Evolutionary conservation across 108 stramenopile species (phyloP), one percentile per base, ranked within the genome.

Genomic region (Hondaea fermentalgiana): DNA sequence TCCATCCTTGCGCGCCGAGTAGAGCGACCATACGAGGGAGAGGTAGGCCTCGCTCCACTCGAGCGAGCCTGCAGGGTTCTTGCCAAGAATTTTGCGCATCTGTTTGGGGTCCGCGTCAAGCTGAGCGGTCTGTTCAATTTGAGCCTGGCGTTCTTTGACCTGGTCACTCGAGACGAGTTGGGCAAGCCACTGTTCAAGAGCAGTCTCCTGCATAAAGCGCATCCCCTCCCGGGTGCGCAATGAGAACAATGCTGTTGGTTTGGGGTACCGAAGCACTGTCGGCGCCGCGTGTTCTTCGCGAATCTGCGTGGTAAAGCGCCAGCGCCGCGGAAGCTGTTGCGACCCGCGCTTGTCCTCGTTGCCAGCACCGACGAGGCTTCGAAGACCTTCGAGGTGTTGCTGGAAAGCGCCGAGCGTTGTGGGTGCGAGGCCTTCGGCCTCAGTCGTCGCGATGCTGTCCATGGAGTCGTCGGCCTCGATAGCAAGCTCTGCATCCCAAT

Each of bases 131-230:
- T 53, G 76, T 35, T 53, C 76, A 53, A 83, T 47, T 53, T 83
- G 23, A 14, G 76, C 76, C 23, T 47, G n/a, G 3, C 76, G 49
- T 45, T 8, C 64, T 23, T 69, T 69, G 64, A 69, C 64, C 42
- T 69, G 64, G 4, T 69, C 64, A 53, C 6, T 83, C 2, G 49
- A 25, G n/a, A 83, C 76, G 6, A 83, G 51, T 17, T 83, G 12
- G 51, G 45, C 51, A 12, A 83, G 76, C 76, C 76, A 83, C 51
- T 83, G 45, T 83, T 83, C 76, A 0, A 83, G 49, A 53, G 76
- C 76, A 23, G 51, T 83, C 49, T 83, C 76, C 28, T 83, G 76
- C 76, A 83, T 83, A 35, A 83, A 83, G 51, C 76, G 76, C 76
- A 83, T 83, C 10, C 76, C 76, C 25, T 83, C 76, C 0, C 51